Evolutionary conservation across 768 basidiomycete genomes (phyloP).

Genomic region (Lentinula lateritia): DNA sequence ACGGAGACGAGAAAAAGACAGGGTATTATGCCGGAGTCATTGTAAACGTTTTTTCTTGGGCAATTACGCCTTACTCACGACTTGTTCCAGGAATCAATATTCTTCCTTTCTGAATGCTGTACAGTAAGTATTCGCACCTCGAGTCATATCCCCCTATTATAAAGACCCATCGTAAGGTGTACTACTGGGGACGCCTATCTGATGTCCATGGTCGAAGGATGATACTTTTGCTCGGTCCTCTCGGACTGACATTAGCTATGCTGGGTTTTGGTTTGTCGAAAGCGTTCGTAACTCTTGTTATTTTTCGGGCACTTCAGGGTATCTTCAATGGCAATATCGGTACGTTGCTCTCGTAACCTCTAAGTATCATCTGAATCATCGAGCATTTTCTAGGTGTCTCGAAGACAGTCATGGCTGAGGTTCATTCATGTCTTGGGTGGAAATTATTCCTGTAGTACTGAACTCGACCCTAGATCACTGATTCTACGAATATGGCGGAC

Average conservation of each 20-base stretch:
- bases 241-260: constrained; percentile 21
- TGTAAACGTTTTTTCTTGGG: neutral
- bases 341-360: neutral
- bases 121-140: neutral
- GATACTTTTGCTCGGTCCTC: constrained; percentile 22
- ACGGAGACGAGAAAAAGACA: constrained; percentile 12
- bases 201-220: constrained; percentile 25
- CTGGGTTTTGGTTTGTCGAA: constrained; percentile 24
- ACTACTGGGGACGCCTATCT: constrained; percentile 23
- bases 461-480: constrained; percentile 19
- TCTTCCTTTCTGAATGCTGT: constrained; percentile 22
- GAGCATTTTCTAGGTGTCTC: constrained; percentile 13
- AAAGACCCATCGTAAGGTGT: constrained; percentile 7
- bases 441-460: neutral
- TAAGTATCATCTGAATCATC: neutral
- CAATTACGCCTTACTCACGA: neutral
- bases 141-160: neutral
- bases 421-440: constrained; percentile 6
- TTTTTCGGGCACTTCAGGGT: constrained; percentile 21
- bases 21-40: constrained; percentile 19
- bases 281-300: constrained; percentile 17
- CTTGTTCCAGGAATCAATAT: constrained; percentile 20
- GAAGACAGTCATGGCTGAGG: constrained; percentile 27
- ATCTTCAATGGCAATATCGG: constrained; percentile 28
- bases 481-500: constrained; percentile 21